Base-by-base conservation (phyloP, 257 asterid genomes). In the Ajuga chamaepitys region DNA sequence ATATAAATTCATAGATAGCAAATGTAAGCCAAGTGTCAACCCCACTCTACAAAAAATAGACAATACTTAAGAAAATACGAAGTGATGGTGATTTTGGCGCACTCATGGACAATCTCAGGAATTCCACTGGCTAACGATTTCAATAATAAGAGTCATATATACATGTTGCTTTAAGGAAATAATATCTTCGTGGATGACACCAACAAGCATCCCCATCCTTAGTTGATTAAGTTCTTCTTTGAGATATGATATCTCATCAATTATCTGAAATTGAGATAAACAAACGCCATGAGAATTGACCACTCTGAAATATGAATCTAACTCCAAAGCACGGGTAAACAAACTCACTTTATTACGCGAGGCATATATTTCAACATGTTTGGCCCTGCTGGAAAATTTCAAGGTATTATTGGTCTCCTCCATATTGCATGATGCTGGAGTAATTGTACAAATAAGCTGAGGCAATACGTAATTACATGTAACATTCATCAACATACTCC, bases 311-410 rank as follows among this genome's bases (percentile, higher is more conserved):
- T 51, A 72, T 62, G 67, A 40, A 24, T 55, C 42, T 35, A 64
- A 34, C 21, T 53, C 60, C 26, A 61, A 46, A 65, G 41, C 72
- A 51, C 64, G n/a, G 25, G 52, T 48, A 14, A n/a, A 35, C 41
- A 58, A 46, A 75, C 82, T 70, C 82, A 94, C 99, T 93, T 72
- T 85, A 77, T 94, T 94, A 58, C 95, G 96, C 11, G 97, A 90
- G 20, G 99, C 99, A 76, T 71, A 80, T 34, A 94, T 90, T 75
- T 94, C 99, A n/a, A 94, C 97, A 58, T 83, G 87, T 79, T 94
- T 94, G 35, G 99, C 97, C 87, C 99, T 79, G 89, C 96, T 90
- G 62, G 99, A 97, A 71, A 94, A 94, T 74, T 94, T 90, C 77
- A 94, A 81, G 32, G 99, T 94, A 79, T 90, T 94, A 71, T 88